phyloP scores from a whole-genome alignment of 306 rosid species.

The Leucaena leucocephala region DNA sequence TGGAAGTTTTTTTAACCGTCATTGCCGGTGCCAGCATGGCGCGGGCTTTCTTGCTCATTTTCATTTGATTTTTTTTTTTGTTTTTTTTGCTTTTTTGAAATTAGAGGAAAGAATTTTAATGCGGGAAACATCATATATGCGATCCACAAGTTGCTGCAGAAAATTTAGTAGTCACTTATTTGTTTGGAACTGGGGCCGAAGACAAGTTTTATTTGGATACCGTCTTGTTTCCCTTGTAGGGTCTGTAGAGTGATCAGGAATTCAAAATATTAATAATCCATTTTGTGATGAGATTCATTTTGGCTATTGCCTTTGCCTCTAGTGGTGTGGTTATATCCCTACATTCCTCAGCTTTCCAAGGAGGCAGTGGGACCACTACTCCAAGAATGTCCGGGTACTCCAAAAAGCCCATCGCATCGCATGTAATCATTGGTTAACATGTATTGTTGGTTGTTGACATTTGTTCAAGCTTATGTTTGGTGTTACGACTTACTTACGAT shows the following conservation, averaged over 20 bases:
- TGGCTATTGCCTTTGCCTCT: background rate
- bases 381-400: too few relatives aligned
- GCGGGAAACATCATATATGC: slow-evolving; percentile 45
- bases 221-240: slow-evolving; percentile 47
- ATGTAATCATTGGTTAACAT: background rate
- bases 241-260: slow-evolving; percentile 50
- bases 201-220: slow-evolving; percentile 35
- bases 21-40: slow-evolving; percentile 36
- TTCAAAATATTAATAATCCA: slow-evolving; percentile 30
- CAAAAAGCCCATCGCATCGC: too few relatives aligned
- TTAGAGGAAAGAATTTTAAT: slow-evolving; percentile 44
- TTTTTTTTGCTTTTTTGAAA: background rate
- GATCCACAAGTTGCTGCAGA: slow-evolving; percentile 42
- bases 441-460: background rate
- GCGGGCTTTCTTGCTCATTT: slow-evolving; percentile 40
- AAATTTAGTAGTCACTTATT: slow-evolving; percentile 34
- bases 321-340: background rate
- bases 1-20: slow-evolving; percentile 29
- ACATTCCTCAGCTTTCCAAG: background rate
- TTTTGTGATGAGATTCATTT: slow-evolving; percentile 30
- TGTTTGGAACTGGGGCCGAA: slow-evolving; percentile 29
- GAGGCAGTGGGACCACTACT: background rate
- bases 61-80: slow-evolving; percentile 32
- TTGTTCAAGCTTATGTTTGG: background rate
- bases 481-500: too few relatives aligned